A percentile compares a stretch with the other conserved stretches of the same genome.
Conservation (phyloP, 345 rosid genomes). For the Heritiera littoralis region DNA sequence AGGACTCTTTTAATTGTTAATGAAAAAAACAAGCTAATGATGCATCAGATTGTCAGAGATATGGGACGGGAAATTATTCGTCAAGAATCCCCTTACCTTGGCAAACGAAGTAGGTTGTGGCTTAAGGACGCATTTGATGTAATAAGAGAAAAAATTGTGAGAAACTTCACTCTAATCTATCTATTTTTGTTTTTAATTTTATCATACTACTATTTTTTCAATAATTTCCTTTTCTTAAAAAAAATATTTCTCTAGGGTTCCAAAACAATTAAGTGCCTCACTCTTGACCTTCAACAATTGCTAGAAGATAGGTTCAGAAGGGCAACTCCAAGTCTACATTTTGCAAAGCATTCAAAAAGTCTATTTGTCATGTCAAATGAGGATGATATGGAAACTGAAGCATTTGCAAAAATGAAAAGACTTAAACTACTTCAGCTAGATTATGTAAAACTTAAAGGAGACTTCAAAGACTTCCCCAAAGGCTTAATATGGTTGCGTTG, state of each 20-base stretch:
- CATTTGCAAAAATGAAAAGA: not conserved
- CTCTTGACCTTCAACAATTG: not conserved
- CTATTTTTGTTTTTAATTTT: not conserved
- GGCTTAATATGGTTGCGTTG: slow-evolving; percentile 7
- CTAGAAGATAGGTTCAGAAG: not conserved
- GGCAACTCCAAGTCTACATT: not conserved
- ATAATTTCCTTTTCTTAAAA: too few species aligned
- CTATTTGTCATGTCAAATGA: not conserved
- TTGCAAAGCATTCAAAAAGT: too few species aligned
- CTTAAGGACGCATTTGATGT: slow-evolving; percentile 21
- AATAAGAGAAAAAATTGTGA: slow-evolving; percentile 12
- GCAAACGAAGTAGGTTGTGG: slow-evolving; percentile 29
- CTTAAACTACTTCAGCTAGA: slow-evolving; percentile 14
- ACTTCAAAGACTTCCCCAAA: not conserved
- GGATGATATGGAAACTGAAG: not conserved
- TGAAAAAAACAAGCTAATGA: slow-evolving; percentile 18
- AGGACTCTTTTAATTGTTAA: slow-evolving; percentile 14
- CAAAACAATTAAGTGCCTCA: not conserved
- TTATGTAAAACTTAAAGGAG: not conserved
- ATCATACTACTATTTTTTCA: too few species aligned
- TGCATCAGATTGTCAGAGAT: slow-evolving; percentile 37
- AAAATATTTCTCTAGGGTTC: not conserved
- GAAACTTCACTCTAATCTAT: not conserved
- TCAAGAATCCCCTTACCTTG: not conserved
- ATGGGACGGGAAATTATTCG: slow-evolving; percentile 37